Evolutionary conservation across 2,329 filamentous ascomycete genomes (phyloP).

Genomic region (Cryphonectria nitschkei): DNA sequence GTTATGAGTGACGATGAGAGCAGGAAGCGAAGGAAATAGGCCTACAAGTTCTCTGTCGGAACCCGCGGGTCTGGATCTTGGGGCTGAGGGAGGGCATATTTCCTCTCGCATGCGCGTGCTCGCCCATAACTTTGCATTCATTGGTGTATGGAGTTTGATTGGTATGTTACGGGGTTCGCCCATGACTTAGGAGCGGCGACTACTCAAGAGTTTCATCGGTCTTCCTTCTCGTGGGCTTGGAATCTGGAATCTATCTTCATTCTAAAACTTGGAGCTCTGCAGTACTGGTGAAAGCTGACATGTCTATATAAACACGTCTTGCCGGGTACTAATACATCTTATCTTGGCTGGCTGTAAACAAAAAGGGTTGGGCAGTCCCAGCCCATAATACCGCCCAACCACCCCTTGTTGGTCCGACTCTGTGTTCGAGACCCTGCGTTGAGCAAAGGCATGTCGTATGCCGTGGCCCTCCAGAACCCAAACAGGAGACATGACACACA

Average conservation of each 20-base stretch:
- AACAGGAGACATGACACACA: neutral
- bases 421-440: neutral
- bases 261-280: neutral
- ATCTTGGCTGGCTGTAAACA: neutral
- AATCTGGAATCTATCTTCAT: neutral
- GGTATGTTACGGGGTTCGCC: neutral
- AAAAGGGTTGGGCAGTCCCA: neutral
- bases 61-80: neutral
- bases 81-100: neutral
- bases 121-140: constrained; percentile 21
- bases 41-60: neutral
- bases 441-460: neutral
- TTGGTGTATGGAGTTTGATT: constrained; percentile 28
- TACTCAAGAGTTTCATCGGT: neutral
- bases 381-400: neutral
- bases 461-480: neutral
- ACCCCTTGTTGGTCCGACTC: neutral
- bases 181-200: constrained; percentile 8
- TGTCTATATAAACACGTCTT: neutral
- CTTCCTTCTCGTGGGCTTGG: neutral
- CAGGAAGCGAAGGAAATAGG: constrained; percentile 43
- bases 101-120: constrained; percentile 1
- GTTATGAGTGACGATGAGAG: constrained; percentile 51
- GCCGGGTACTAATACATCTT: neutral
- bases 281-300: neutral